Percentiles rank a stretch among this genome's conserved stretches.
phyloP scores from a whole-genome alignment of 768 basidiomycete species.

The Scleroderma citrinum region DNA sequence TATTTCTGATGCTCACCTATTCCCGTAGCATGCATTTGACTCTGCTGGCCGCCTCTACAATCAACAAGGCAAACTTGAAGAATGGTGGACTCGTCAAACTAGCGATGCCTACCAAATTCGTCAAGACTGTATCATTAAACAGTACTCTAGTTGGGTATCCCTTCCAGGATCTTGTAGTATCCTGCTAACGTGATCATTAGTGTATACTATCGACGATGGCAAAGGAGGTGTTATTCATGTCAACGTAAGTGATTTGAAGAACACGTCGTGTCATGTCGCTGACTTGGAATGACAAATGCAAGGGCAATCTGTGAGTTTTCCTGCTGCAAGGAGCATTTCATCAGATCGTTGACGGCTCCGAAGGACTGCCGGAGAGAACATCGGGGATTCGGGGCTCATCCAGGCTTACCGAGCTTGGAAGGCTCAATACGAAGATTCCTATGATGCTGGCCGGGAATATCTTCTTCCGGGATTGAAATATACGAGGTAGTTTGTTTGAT shows the following conservation, averaged over 20 bases:
- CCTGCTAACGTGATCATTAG: slow-evolving; percentile 28
- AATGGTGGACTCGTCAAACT: slow-evolving; percentile 93
- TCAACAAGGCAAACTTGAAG: slow-evolving; percentile 75
- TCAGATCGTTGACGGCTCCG: slow-evolving; percentile 9
- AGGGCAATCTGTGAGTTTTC: slow-evolving; percentile 68
- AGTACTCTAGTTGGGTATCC: slow-evolving; percentile 62
- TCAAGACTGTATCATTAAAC: slow-evolving; percentile 85
- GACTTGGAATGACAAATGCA: background rate
- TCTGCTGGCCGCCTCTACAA: slow-evolving; percentile 88
- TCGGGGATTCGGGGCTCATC: slow-evolving; percentile 79
- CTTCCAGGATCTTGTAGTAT: background rate
- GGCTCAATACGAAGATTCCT: slow-evolving; percentile 57
- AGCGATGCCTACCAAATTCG: slow-evolving; percentile 76
- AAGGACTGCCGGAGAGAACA: slow-evolving; percentile 89
- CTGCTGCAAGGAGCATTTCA: background rate
- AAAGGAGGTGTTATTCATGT: slow-evolving; percentile 80
- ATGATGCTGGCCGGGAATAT: slow-evolving; percentile 56
- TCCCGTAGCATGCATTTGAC: slow-evolving; percentile 76
- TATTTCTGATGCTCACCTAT: background rate
- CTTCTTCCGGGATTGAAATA: slow-evolving; percentile 77
- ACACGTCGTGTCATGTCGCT: background rate
- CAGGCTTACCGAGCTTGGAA: slow-evolving; percentile 94
- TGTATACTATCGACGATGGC: slow-evolving; percentile 79
- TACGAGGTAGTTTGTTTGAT: slow-evolving; percentile 43
- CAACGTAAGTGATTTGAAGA: slow-evolving; percentile 50